A percentile compares a stretch with the other conserved stretches of the same genome.
Evolutionary conservation across 768 basidiomycete species (phyloP).

Genomic region (Psilocybe azurescens): DNA sequence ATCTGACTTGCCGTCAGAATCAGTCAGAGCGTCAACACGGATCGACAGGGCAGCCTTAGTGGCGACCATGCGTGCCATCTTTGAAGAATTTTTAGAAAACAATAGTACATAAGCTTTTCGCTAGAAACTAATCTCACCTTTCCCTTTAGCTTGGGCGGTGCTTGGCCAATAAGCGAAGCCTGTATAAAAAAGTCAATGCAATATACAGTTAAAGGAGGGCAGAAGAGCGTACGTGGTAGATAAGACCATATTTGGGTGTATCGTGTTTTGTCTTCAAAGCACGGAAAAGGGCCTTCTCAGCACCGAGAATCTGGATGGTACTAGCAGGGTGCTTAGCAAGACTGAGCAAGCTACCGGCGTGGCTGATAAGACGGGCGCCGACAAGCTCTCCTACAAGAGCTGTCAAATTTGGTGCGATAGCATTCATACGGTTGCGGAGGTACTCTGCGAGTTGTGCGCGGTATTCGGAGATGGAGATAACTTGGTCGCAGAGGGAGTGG

Average conservation of each 20-base stretch:
- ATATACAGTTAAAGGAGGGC: not conserved
- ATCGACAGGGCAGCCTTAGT: slow-evolving; percentile 98
- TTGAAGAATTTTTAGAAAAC: not conserved
- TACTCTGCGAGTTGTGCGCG: slow-evolving; percentile 96
- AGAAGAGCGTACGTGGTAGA: slow-evolving; percentile 82
- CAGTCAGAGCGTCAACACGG: slow-evolving; percentile 96
- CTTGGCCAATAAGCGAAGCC: slow-evolving; percentile 97
- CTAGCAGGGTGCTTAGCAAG: slow-evolving; percentile 97
- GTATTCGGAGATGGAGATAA: slow-evolving; percentile 95
- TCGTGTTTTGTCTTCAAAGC: slow-evolving; percentile 99
- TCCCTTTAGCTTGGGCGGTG: slow-evolving; percentile 97
- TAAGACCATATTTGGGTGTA: slow-evolving; percentile 99
- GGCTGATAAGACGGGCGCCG: slow-evolving; percentile 91
- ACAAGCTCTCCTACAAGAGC: slow-evolving; percentile 92
- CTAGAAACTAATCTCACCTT: slow-evolving; percentile 57
- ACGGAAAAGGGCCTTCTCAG: slow-evolving; percentile 97
- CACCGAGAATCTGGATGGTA: slow-evolving; percentile 97
- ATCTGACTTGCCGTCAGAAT: slow-evolving; percentile 89
- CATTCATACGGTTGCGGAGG: slow-evolving; percentile 96
- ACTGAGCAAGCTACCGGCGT: slow-evolving; percentile 94
- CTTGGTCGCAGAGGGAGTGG: slow-evolving; percentile 95
- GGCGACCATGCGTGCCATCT: slow-evolving; percentile 99
- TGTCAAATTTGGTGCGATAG: slow-evolving; percentile 97
- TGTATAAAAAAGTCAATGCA: slow-evolving; percentile 30
- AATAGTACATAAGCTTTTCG: not conserved